Evolutionary conservation across 2,329 filamentous ascomycete genomes (phyloP).

Genomic region (Colletotrichum plurivorum): DNA sequence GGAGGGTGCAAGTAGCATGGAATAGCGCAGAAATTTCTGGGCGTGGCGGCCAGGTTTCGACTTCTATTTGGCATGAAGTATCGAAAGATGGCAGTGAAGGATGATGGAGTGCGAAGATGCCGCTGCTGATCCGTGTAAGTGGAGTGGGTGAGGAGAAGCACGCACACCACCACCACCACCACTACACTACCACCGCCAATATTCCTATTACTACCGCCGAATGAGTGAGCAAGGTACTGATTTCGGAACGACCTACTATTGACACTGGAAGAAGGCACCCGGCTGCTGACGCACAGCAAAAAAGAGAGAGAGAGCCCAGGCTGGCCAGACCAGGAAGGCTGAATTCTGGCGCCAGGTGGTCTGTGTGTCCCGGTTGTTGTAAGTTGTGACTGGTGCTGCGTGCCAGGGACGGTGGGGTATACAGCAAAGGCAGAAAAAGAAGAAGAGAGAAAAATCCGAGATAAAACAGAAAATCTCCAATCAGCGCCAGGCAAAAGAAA

Average conservation of each 20-base stretch:
- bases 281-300: no score
- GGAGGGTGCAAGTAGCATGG: conserved; percentile 28
- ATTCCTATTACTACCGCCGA: not conserved
- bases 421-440: no score
- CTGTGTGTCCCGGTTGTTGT: no score
- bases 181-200: not conserved
- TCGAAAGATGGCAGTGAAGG: not conserved
- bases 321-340: no score
- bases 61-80: not conserved
- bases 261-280: no score
- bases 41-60: conserved; percentile 6
- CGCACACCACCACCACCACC: not conserved
- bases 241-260: no score
- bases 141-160: conserved; percentile 13
- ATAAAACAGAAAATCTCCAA: not conserved
- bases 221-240: not conserved
- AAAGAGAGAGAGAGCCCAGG: no score
- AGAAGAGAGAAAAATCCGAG: no score
- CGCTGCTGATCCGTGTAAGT: conserved; percentile 29
- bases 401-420: no score
- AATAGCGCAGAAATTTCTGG: conserved; percentile 10
- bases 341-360: no score
- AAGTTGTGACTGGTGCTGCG: no score
- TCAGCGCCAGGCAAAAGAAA: not conserved
- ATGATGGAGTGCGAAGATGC: not conserved